A percentile compares a stretch with the other conserved stretches of the same genome.
These are phyloP conservation scores for Sporothrix globosa DNA, from an alignment of 2,329 filamentous ascomycete species.

Conservation along the genomic window DNA sequence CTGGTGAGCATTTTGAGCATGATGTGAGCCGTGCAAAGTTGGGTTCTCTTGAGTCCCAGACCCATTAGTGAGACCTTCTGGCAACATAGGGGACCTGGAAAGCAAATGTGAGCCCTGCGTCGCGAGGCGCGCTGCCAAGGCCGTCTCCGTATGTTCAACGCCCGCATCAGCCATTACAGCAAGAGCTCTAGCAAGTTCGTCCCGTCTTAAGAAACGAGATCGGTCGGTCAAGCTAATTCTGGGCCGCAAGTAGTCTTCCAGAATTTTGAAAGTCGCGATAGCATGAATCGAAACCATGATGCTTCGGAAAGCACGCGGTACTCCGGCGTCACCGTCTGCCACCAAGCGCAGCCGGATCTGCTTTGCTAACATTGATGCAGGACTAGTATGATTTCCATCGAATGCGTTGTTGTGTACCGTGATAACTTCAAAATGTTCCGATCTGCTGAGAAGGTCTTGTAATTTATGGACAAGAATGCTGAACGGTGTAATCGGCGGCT, in stretches of 20 bases:
- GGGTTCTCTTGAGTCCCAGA: background rate
- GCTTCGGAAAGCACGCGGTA: slow-evolving; percentile 83
- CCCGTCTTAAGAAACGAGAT: slow-evolving; percentile 64
- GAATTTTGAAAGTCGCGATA: slow-evolving; percentile 94
- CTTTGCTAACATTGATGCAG: slow-evolving; percentile 94
- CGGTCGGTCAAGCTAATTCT: slow-evolving; percentile 82
- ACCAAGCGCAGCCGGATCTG: slow-evolving; percentile 87
- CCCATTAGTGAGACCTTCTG: slow-evolving; percentile 43
- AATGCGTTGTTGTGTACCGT: slow-evolving; percentile 93
- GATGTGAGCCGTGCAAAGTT: background rate
- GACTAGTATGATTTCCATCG: slow-evolving; percentile 86
- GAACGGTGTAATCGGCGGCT: slow-evolving; percentile 80
- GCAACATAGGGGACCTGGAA: slow-evolving; percentile 40
- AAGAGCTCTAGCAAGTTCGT: slow-evolving; percentile 67
- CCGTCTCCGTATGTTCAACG: slow-evolving; percentile 58
- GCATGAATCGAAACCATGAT: slow-evolving; percentile 99
- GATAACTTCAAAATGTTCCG: slow-evolving; percentile 96
- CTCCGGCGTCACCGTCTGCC: slow-evolving; percentile 87
- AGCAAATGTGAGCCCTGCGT: slow-evolving; percentile 46
- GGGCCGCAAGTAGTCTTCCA: slow-evolving; percentile 93
- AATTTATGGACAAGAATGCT: slow-evolving; percentile 90
- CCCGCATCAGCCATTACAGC: slow-evolving; percentile 74
- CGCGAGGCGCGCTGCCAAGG: slow-evolving; percentile 52
- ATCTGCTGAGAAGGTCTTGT: slow-evolving; percentile 92
- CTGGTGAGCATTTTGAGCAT: background rate